These are phyloP conservation scores for Calonectria henricotiae DNA, from an alignment of 2,329 filamentous ascomycete genomes.

Conservation along the genomic window DNA sequence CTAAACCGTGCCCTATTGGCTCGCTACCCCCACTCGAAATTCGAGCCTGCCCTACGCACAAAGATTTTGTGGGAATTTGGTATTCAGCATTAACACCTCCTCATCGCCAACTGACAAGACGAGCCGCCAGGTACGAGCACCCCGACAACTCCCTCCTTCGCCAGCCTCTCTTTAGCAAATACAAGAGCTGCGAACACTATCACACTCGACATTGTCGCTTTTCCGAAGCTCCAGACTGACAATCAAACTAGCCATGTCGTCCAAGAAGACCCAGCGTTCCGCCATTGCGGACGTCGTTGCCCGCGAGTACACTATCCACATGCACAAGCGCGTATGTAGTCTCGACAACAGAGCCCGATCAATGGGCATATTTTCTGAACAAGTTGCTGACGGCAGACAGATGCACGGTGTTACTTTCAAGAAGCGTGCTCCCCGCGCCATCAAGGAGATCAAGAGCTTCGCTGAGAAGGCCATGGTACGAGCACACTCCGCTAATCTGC, in stretches of 20 bases:
- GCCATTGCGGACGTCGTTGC: slow-evolving; percentile 99
- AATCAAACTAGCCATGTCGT: slow-evolving; percentile 61
- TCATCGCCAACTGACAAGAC: slow-evolving; percentile 61
- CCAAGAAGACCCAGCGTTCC: slow-evolving; percentile 77
- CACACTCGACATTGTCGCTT: slow-evolving; percentile 37
- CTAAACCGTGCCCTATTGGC: slow-evolving; percentile 55
- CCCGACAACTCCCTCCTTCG: slow-evolving; percentile 46
- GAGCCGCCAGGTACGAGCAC: slow-evolving; percentile 62
- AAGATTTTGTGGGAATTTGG: slow-evolving; percentile 62
- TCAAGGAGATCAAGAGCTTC: slow-evolving; percentile 99
- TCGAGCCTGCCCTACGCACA: slow-evolving; percentile 63
- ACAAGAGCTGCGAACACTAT: slow-evolving; percentile 45
- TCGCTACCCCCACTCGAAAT: slow-evolving; percentile 57
- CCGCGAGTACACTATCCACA: slow-evolving; percentile 99
- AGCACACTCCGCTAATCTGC: slow-evolving; percentile 37
- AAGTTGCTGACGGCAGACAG: slow-evolving; percentile 66
- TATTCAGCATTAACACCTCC: slow-evolving; percentile 58
- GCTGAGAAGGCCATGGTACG: slow-evolving; percentile 96
- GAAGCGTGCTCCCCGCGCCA: slow-evolving; percentile 98
- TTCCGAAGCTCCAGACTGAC: slow-evolving; percentile 51
- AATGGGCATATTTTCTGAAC: slow-evolving; percentile 35
- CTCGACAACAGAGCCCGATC: slow-evolving; percentile 35
- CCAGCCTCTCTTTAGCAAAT: slow-evolving; percentile 42
- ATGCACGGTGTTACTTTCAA: slow-evolving; percentile 99
- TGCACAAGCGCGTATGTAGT: slow-evolving; percentile 87